Percentiles rank a stretch among this genome's conserved stretches.
Conservation (phyloP, 1,284 basidiomycete genomes). For the Uromyces viciae-fabae region DNA sequence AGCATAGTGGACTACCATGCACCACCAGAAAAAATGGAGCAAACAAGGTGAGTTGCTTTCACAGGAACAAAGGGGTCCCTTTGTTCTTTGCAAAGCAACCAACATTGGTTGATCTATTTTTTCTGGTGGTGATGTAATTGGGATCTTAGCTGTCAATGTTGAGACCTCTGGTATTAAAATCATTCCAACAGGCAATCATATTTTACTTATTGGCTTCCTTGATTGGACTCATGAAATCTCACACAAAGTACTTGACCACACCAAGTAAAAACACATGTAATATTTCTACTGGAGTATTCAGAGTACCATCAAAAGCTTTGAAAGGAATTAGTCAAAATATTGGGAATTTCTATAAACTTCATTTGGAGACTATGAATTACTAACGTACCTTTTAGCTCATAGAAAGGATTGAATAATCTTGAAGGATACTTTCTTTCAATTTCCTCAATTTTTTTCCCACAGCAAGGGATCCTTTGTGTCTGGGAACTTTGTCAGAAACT, state of each 20-base stretch:
- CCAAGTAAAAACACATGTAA: conserved; percentile 56
- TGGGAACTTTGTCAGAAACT: too few relatives aligned
- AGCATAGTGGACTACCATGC: conserved; percentile 53
- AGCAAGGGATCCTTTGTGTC: not conserved
- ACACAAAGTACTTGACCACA: conserved; percentile 57
- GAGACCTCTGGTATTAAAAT: conserved; percentile 51
- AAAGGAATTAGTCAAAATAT: too few relatives aligned
- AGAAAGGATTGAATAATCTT: not conserved
- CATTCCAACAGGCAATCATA: conserved; percentile 50
- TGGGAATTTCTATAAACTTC: too few relatives aligned
- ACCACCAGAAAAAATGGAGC: conserved; percentile 49
- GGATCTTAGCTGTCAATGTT: too few relatives aligned
- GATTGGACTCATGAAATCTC: conserved; percentile 52
- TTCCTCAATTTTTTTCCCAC: too few relatives aligned
- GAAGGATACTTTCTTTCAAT: not conserved
- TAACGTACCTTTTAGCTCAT: not conserved
- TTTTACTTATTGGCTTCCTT: conserved; percentile 46
- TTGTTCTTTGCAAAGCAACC: too few relatives aligned
- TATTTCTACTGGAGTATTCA: conserved; percentile 56
- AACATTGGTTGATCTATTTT: too few relatives aligned
- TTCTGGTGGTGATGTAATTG: too few relatives aligned
- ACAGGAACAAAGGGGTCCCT: too few relatives aligned
- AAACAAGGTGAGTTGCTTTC: too few relatives aligned
- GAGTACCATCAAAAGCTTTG: conserved; percentile 53
- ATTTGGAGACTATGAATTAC: too few relatives aligned